Conservation (phyloP, 2,329 filamentous ascomycete genomes). For the Talaromyces sp. region DNA sequence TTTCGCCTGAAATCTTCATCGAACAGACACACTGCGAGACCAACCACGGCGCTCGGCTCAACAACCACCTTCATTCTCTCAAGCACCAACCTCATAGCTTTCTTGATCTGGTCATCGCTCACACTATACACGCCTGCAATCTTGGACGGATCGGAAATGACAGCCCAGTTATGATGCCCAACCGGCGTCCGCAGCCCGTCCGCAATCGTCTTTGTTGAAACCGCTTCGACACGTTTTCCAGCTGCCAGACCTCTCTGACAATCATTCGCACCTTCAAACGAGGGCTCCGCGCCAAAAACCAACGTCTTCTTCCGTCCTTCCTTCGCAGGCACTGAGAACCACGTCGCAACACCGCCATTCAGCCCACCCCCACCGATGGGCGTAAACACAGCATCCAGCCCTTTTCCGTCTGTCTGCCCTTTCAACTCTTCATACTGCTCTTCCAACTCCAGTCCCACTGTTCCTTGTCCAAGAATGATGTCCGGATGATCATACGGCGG, state of each 20-base stretch:
- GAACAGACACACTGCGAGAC: conserved; percentile 73
- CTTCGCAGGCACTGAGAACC: conserved; percentile 46
- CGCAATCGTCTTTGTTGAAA: conserved; percentile 75
- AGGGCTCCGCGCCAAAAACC: conserved; percentile 86
- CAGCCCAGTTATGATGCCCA: conserved; percentile 67
- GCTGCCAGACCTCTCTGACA: conserved; percentile 63
- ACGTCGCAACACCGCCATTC: conserved; percentile 75
- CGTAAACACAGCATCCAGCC: conserved; percentile 67
- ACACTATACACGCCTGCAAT: conserved; percentile 69
- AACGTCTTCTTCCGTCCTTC: conserved; percentile 53
- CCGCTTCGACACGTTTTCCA: conserved; percentile 59
- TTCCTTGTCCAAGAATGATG: conserved; percentile 92
- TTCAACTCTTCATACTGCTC: conserved; percentile 58
- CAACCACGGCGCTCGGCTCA: conserved; percentile 83
- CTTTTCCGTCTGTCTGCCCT: conserved; percentile 7
- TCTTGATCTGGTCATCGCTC: conserved; percentile 73
- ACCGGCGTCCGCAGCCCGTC: conserved; percentile 85
- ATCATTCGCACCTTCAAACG: conserved; percentile 79
- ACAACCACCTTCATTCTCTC: conserved; percentile 89
- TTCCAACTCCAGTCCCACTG: conserved; percentile 75
- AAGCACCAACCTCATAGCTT: conserved; percentile 69
- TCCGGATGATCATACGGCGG: conserved; percentile 91
- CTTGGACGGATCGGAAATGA: conserved; percentile 68
- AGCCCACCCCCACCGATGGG: conserved; percentile 87
- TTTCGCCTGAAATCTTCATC: conserved; percentile 74